phyloP scores from a whole-genome alignment of 164 flowering plant genomes.

The Berberis thunbergii region DNA sequence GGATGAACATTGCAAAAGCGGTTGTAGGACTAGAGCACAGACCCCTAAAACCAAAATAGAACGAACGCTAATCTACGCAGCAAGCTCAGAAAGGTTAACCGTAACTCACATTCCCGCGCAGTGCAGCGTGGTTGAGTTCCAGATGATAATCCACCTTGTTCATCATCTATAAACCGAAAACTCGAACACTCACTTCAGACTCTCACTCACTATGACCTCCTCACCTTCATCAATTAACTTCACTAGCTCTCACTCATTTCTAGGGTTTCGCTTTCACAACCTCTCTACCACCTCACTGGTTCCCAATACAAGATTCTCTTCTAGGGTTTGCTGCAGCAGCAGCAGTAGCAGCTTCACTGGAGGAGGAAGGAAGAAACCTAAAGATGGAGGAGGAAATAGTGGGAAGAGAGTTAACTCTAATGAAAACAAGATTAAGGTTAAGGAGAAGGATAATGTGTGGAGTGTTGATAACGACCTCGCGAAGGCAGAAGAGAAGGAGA shows the following conservation, averaged over 20 bases:
- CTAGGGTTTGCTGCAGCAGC: slow-evolving; percentile 19
- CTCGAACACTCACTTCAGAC: too few relatives aligned
- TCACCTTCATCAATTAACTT: slow-evolving; percentile 6
- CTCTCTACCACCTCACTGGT: not conserved
- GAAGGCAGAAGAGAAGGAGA: slow-evolving; percentile 16
- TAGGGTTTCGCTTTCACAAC: slow-evolving; percentile 17
- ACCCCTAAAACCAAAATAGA: too few relatives aligned
- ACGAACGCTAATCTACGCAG: too few relatives aligned
- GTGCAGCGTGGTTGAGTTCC: not conserved
- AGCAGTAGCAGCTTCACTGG: not conserved
- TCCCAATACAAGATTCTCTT: not conserved
- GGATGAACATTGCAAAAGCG: too few relatives aligned
- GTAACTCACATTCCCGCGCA: not conserved
- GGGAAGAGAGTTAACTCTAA: slow-evolving; percentile 8
- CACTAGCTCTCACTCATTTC: slow-evolving; percentile 9
- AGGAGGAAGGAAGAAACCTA: slow-evolving; percentile 13
- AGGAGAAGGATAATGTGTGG: slow-evolving; percentile 76
- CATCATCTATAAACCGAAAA: not conserved
- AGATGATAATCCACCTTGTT: not conserved
- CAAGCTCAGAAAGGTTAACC: not conserved
- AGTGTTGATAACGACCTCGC: slow-evolving; percentile 77
- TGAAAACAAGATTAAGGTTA: slow-evolving; percentile 16
- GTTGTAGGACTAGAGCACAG: too few relatives aligned
- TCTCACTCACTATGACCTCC: not conserved
- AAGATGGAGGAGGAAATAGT: slow-evolving; percentile 7